Base-by-base conservation (phyloP, 1,139 yeast species). In the Pichia sp. region DNA sequence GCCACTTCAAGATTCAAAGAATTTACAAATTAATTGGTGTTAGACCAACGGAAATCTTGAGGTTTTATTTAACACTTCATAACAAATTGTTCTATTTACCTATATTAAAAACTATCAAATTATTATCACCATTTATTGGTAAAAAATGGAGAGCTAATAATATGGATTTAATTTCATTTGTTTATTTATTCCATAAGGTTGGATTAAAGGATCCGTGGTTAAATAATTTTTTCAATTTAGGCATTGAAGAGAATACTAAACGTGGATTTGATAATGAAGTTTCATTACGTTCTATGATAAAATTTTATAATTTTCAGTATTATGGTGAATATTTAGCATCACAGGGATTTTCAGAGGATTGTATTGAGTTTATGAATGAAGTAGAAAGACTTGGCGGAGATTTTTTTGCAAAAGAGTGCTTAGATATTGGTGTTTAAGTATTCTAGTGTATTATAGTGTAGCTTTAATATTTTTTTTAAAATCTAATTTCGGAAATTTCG, bases 81-180 rank as follows among this genome's bases (percentile, higher is more conserved):
- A 87, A 85, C 56, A 61, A 68, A 16, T 71, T 74, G n/a, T 63
- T 89, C 27, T 81, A 85, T 64, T 69, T 68, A 37, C 89, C 95
- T 2, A 80, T 86, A 3, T 68, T 90, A 53, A 82, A 80, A 56
- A 74, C 82, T 1, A 69, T 90, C 50, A 89, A 87, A 61, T 82
- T 87, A 51, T 73, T 89, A 42, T 81, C 90, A 0, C 97, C 97
- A 0, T 87, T 83, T 62, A 90, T 87, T 55, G 97, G 97, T 22
- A 78, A 95, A 49, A 89, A 90, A 62, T 92, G 99, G 99, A 82
- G 89, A 55, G 78, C 89, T 12, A 76, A 80, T 52, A 94, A 92
- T 60, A 92, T 94, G 97, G 96, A 89, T 55, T 68, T 92, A 46
- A 87, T 94, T 7, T 87, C 97, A 0, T 81, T 86, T 50, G 89